Evolutionary conservation across 352 stramenopile genomes (phyloP).

Genomic region (Pythium pyrilobum): DNA sequence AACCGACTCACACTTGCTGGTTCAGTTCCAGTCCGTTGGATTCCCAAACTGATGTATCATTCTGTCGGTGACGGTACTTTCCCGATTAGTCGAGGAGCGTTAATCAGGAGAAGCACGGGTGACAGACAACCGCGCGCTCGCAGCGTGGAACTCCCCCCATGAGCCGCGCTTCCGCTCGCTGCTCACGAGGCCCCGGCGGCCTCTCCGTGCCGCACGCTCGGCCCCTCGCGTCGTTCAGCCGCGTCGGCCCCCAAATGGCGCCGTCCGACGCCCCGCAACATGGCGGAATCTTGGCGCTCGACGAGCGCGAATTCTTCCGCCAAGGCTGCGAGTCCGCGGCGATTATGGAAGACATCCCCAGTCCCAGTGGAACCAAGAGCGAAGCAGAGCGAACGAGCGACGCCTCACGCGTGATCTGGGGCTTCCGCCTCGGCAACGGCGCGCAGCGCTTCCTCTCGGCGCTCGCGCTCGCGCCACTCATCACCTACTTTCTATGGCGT

Average conservation of each 20-base stretch:
- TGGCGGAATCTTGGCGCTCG: background rate
- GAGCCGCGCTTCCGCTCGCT: background rate
- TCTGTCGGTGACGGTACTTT: background rate
- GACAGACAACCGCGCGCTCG: background rate
- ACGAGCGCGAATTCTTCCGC: background rate
- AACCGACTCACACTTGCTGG: background rate
- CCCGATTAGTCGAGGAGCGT: constrained; percentile 7
- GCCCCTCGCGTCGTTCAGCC: no score
- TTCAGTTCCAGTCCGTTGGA: no score
- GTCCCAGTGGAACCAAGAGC: background rate
- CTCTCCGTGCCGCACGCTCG: background rate
- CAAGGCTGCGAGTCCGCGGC: constrained; percentile 6
- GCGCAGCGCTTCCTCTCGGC: constrained; percentile 65
- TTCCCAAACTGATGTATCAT: no score
- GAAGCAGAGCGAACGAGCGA: background rate
- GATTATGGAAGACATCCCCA: constrained; percentile 12
- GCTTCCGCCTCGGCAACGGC: constrained; percentile 26
- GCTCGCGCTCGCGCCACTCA: constrained; percentile 40
- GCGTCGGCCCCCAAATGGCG: background rate
- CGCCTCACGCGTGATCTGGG: background rate
- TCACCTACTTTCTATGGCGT: constrained; percentile 68
- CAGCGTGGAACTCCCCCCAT: background rate
- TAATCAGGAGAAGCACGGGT: constrained; percentile 14
- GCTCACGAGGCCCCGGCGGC: background rate
- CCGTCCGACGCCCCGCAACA: background rate